These are phyloP conservation scores for Decorospora gaudefroyi DNA, from an alignment of 2,329 filamentous ascomycete genomes.

Conservation along the genomic window DNA sequence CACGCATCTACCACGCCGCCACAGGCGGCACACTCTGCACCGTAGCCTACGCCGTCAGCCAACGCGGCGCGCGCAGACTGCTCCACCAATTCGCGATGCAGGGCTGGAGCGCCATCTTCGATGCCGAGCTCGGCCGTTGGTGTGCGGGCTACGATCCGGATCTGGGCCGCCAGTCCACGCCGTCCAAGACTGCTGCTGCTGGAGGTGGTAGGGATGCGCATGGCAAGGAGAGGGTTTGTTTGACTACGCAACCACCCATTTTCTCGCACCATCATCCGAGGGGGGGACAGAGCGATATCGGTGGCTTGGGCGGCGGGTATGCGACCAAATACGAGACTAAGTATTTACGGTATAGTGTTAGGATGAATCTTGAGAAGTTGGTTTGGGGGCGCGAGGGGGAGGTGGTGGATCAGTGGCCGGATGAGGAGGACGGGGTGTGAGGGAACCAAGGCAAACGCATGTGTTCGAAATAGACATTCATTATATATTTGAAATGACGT, in stretches of 20 bases:
- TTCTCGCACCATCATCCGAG: slow-evolving; percentile 41
- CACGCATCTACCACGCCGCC: slow-evolving; percentile 35
- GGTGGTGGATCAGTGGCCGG: slow-evolving; percentile 40
- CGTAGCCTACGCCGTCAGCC: slow-evolving; percentile 36
- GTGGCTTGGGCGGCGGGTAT: slow-evolving; percentile 39
- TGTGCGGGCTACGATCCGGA: slow-evolving; percentile 35
- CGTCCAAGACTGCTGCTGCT: not conserved
- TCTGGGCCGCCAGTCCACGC: slow-evolving; percentile 15
- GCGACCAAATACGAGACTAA: slow-evolving; percentile 39
- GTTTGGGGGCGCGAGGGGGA: slow-evolving; percentile 26
- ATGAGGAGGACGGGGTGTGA: slow-evolving; percentile 11
- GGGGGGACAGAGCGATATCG: slow-evolving; percentile 40
- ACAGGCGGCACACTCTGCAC: slow-evolving; percentile 38
- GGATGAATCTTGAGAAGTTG: slow-evolving; percentile 40
- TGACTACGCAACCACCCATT: slow-evolving; percentile 36
- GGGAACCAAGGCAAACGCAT: too few relatives aligned
- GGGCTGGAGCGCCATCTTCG: slow-evolving; percentile 39
- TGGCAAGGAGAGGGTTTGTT: slow-evolving; percentile 30
- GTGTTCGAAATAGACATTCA: too few relatives aligned
- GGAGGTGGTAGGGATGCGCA: slow-evolving; percentile 1
- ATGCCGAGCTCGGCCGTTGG: slow-evolving; percentile 36
- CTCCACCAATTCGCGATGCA: slow-evolving; percentile 38
- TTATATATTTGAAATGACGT: too few relatives aligned
- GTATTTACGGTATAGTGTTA: slow-evolving; percentile 39
- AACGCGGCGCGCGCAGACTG: slow-evolving; percentile 37